Evolutionary conservation across 2,329 filamentous ascomycete genomes (phyloP), one percentile per base, ranked within the genome.

Genomic region (Colletotrichum lentis): DNA sequence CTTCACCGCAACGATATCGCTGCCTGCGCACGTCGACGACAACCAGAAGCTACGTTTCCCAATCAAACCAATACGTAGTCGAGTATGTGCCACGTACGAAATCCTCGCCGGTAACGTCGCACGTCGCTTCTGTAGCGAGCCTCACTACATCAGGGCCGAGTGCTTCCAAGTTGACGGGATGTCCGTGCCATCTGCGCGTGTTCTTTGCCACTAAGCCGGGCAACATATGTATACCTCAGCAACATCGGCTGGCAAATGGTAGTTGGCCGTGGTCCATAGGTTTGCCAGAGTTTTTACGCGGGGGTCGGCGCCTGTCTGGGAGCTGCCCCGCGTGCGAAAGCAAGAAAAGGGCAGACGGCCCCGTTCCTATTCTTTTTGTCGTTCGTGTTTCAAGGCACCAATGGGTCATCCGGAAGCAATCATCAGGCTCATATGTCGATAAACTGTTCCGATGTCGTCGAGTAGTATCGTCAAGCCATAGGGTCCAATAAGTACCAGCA

Each of bases 121-220:
- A 55, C 24, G 31, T 43, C 22, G 50, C 50, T 61, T 66, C 41
- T 22, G 5, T 62, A 62, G 57, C 63, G 41, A 62, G 57, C 62
- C 31, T 20, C 35, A 56, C 37, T 20, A 2, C 6, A 14, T n/a
- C 20, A 44, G 55, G 47, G 14, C n/a, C 31, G 10, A 37, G 5
- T 18, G 41, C 20, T 14, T 27, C 41, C 47, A 16, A 16, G 20
- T 24, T 31, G 52, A 54, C 24, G 16, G 27, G 31, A 16, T 11
- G 22, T 27, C 24, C 31, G 39, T 57, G 24, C 54, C n/a, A 46
- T 27, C 16, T 12, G 31, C 22, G 16, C 18, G 7, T 16, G 8
- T 8, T 22, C 24, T 14, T 44, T n/a, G 41, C 55, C n/a, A 22
- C 8, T 20, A 18, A 20, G 41, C 24, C 0, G 11, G 20, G 11